Conservation (phyloP, 2,329 filamentous ascomycete genomes). For the Uncinocarpus reesii region DNA sequence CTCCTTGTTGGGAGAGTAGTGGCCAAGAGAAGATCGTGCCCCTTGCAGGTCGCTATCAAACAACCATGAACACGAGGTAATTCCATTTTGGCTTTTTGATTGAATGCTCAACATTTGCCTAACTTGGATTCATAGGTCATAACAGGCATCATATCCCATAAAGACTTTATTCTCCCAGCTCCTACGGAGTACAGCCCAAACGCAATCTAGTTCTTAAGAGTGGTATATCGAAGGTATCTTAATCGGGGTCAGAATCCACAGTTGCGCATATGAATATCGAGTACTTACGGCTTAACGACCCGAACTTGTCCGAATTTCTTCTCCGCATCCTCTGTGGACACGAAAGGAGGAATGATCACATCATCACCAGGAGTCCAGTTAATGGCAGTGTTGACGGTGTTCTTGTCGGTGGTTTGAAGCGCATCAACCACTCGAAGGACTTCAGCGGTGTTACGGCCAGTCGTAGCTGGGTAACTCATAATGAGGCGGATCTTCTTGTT, state of each 20-base stretch:
- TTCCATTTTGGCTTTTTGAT: too few relatives aligned
- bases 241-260: not conserved
- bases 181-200: not conserved
- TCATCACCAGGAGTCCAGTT: slow-evolving; percentile 85
- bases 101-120: not conserved
- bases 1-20: too few relatives aligned
- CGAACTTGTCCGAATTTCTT: slow-evolving; percentile 69
- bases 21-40: too few relatives aligned
- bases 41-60: too few relatives aligned
- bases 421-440: slow-evolving; percentile 70
- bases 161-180: not conserved
- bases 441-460: slow-evolving; percentile 72
- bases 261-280: not conserved
- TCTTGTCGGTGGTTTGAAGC: slow-evolving; percentile 74
- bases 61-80: too few relatives aligned
- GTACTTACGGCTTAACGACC: slow-evolving; percentile 48
- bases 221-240: slow-evolving; percentile 32
- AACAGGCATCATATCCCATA: not conserved
- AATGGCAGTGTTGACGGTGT: slow-evolving; percentile 78
- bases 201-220: slow-evolving; percentile 24
- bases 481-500: slow-evolving; percentile 87
- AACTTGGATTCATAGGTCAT: slow-evolving; percentile 2
- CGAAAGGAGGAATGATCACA: slow-evolving; percentile 76
- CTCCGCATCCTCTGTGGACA: slow-evolving; percentile 76
- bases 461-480: slow-evolving; percentile 84